Evolutionary conservation across 1,284 basidiomycete species (phyloP).

Genomic region (Sporisorium iseilematis-ciliati): DNA sequence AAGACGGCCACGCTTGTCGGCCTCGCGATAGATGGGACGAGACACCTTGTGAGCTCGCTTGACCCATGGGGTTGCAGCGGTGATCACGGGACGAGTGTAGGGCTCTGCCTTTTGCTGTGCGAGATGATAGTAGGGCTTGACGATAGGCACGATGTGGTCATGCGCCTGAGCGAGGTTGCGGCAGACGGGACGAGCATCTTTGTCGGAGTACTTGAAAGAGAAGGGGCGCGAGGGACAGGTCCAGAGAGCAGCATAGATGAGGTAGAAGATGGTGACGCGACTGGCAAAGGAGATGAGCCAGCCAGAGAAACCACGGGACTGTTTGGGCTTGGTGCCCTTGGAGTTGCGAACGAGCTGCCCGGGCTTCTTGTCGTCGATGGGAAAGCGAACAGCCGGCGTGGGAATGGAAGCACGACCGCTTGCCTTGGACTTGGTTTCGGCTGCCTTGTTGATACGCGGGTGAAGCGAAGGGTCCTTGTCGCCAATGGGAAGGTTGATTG

Average conservation of each 20-base stretch:
- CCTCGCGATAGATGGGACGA: slow-evolving; percentile 50
- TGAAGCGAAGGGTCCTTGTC: slow-evolving; percentile 18
- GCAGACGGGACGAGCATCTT: slow-evolving; percentile 60
- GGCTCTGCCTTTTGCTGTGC: slow-evolving; percentile 54
- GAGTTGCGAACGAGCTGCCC: slow-evolving; percentile 15
- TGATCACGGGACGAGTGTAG: slow-evolving; percentile 59
- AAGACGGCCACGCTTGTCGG: slow-evolving; percentile 46
- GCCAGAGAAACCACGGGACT: slow-evolving; percentile 32
- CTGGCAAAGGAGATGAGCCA: slow-evolving; percentile 46
- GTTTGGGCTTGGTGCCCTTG: slow-evolving; percentile 15
- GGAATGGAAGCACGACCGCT: slow-evolving; percentile 44
- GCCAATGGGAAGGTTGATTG: too few relatives aligned
- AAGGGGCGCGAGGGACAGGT: slow-evolving; percentile 62
- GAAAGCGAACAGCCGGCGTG: slow-evolving; percentile 41
- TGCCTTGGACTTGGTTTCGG: slow-evolving; percentile 25
- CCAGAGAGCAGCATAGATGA: slow-evolving; percentile 60
- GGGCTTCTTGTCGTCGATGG: slow-evolving; percentile 19
- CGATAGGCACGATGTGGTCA: slow-evolving; percentile 53
- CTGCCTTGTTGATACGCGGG: not conserved
- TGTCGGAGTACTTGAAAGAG: slow-evolving; percentile 58
- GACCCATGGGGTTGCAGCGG: slow-evolving; percentile 47
- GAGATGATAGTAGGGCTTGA: slow-evolving; percentile 46
- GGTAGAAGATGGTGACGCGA: slow-evolving; percentile 52
- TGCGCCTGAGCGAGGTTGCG: slow-evolving; percentile 61
- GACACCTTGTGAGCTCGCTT: slow-evolving; percentile 45